Evolutionary conservation across 768 basidiomycete species (phyloP), one percentile per base, ranked within the genome.

Genomic region (Kondoa malvinella): DNA sequence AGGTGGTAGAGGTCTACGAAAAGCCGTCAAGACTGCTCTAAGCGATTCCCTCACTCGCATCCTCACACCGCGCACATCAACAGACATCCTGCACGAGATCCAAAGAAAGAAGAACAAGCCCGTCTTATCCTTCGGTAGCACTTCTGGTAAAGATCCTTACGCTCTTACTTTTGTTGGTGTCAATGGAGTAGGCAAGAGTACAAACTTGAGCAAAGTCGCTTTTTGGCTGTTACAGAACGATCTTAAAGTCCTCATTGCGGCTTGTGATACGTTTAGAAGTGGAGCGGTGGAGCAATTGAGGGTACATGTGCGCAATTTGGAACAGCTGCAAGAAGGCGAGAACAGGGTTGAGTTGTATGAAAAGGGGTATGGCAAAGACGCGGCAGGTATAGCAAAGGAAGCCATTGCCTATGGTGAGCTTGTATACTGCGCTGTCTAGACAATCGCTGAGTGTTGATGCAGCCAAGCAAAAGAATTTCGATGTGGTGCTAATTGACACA

Each of bases 141-240:
- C 33, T 26, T 30, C 67, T 32, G 57, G 58, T 8, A 83, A 87
- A 12, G 80, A 85, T 73, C 94, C 94, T 0, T 97, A 96, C 77
- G 85, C 85, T 73, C 88, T 99, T 73, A 86, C 91, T 0, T 99
- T 99, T 76, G 92, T 97, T 56, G 95, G 95, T 16, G 95, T 99
- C 40, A 99, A 99, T 75, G 95, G 95, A 29, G 95, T 99, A 29
- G 95, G 95, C 33, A 99, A 99, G 80, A 94, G 90, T 73, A 97
- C 95, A 3, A 99, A 97, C 77, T 79, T 99, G 56, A 89, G 87
- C 57, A 99, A 99, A 80, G 94, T 99, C 63, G 92, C 91, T 78
- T 99, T 97, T 79, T 99, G 95, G 95, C 81, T 99, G 50, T 86
- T 99, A 66, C 95, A 99, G 78, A 99, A 99, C 74, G 86, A 87